Percentiles rank a stretch among this genome's conserved stretches.
These are phyloP conservation scores for Yamadazyma nakazawae DNA, from an alignment of 805 yeast genomes.

Conservation along the genomic window DNA sequence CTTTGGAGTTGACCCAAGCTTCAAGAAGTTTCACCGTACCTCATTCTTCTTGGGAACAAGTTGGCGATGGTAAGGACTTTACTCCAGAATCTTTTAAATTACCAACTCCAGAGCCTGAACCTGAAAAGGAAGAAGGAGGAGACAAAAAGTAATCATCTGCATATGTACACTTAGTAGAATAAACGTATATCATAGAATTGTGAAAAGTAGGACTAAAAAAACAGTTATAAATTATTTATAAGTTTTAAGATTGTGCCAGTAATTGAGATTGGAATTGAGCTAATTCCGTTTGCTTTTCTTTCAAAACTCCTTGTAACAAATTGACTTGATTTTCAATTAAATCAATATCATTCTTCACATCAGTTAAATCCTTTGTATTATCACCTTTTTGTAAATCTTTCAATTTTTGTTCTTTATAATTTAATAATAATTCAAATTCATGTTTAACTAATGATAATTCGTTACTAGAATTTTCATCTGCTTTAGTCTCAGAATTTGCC, in stretches of 20 bases:
- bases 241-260: background rate
- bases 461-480: conserved; percentile 18
- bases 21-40: conserved; percentile 89
- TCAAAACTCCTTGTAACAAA: conserved; percentile 66
- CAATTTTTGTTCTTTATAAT: conserved; percentile 67
- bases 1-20: conserved; percentile 87
- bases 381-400: conserved; percentile 12
- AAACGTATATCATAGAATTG: background rate
- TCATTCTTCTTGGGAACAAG: conserved; percentile 87
- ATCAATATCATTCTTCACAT: conserved; percentile 59
- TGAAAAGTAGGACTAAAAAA: background rate
- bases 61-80: conserved; percentile 79
- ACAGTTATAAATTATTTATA: background rate
- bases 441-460: conserved; percentile 37
- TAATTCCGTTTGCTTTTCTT: conserved; percentile 59
- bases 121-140: conserved; percentile 35
- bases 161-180: conserved; percentile 3
- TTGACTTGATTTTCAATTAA: conserved; percentile 74
- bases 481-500: conserved; percentile 32
- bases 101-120: conserved; percentile 80
- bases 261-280: conserved; percentile 41
- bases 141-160: conserved; percentile 27
- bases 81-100: conserved; percentile 79
- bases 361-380: conserved; percentile 40
- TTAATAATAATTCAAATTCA: conserved; percentile 80